Conservation (phyloP, 345 rosid genomes). For the Xanthoceras sorbifolium region DNA sequence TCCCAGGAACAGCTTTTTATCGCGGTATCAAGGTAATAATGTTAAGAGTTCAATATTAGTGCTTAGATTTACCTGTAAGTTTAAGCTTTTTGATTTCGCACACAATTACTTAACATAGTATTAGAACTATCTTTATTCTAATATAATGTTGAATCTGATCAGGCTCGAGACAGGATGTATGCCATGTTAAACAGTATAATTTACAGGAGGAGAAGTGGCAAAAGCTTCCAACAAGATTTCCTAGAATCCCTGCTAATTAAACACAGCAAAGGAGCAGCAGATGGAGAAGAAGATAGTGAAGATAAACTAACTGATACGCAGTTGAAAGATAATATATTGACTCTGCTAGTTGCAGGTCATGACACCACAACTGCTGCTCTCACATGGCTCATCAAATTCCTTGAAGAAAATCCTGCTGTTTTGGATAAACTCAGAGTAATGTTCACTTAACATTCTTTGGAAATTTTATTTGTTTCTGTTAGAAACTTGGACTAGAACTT, state of each 20-base stretch:
- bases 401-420: conserved; percentile 52
- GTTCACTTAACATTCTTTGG: background rate
- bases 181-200: conserved; percentile 54
- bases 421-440: conserved; percentile 53
- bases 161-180: conserved; percentile 68
- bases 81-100: background rate
- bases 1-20: conserved; percentile 67
- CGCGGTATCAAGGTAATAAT: conserved; percentile 52
- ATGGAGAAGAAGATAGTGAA: conserved; percentile 30
- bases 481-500: conserved; percentile 2
- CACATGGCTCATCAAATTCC: conserved; percentile 64
- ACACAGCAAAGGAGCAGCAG: conserved; percentile 42
- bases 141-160: conserved; percentile 7
- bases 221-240: conserved; percentile 56
- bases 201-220: conserved; percentile 46
- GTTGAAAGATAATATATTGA: conserved; percentile 59
- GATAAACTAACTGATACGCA: conserved; percentile 56
- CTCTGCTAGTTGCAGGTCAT: conserved; percentile 71
- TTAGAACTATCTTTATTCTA: background rate
- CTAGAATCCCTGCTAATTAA: conserved; percentile 59
- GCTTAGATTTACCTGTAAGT: too few relatives aligned
- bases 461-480: background rate
- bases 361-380: conserved; percentile 72
- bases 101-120: too few relatives aligned
- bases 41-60: background rate